These are phyloP conservation scores for Agrocybe praecox DNA, from an alignment of 768 basidiomycete genomes.

Conservation along the genomic window DNA sequence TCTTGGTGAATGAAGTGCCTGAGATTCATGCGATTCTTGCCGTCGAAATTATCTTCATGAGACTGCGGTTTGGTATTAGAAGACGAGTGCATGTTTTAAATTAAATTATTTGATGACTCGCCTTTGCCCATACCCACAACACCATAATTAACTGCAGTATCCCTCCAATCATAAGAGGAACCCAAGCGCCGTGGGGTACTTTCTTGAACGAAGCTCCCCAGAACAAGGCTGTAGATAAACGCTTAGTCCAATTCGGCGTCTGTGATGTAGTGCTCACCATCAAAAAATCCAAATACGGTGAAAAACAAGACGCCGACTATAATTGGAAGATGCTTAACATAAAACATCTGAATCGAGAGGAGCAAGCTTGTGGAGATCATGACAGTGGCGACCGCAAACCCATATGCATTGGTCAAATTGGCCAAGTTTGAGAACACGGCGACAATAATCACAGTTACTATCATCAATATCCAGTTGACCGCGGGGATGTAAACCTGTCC, in stretches of 20 bases:
- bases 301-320: slow-evolving; percentile 48
- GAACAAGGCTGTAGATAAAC: slow-evolving; percentile 42
- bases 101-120: slow-evolving; percentile 11
- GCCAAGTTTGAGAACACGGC: slow-evolving; percentile 55
- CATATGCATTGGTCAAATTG: slow-evolving; percentile 61
- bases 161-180: slow-evolving; percentile 59
- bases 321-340: slow-evolving; percentile 51
- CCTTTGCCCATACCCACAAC: slow-evolving; percentile 71
- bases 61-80: slow-evolving; percentile 32
- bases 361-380: slow-evolving; percentile 65
- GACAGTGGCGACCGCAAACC: slow-evolving; percentile 67
- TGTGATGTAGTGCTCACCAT: slow-evolving; percentile 36
- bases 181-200: slow-evolving; percentile 68
- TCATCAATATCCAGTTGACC: slow-evolving; percentile 61
- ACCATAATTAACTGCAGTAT: slow-evolving; percentile 53
- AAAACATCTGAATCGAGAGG: slow-evolving; percentile 57
- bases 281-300: slow-evolving; percentile 62
- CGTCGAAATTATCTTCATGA: slow-evolving; percentile 66
- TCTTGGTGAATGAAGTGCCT: slow-evolving; percentile 54
- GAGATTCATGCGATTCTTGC: slow-evolving; percentile 53
- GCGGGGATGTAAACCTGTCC: slow-evolving; percentile 71
- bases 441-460: slow-evolving; percentile 54
- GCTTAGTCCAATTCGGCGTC: background rate
- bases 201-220: slow-evolving; percentile 67
- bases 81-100: too few species aligned